Percentiles rank a stretch among this genome's conserved stretches.
phyloP scores from a whole-genome alignment of 352 stramenopile genomes.

The Globisporangium paddicum region DNA sequence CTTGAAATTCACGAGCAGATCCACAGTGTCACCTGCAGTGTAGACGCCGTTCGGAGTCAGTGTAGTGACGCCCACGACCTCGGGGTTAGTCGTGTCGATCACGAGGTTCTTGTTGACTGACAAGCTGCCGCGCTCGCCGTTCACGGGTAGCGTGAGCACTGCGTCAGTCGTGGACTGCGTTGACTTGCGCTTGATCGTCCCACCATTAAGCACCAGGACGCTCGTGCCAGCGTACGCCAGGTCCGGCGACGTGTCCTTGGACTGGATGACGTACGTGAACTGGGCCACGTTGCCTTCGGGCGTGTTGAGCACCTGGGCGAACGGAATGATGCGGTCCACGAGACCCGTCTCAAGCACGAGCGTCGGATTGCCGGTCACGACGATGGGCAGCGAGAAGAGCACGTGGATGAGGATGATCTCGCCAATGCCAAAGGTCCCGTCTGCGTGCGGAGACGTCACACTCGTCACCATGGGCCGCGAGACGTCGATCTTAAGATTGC shows the following conservation, averaged over 20 bases:
- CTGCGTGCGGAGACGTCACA: slow-evolving; percentile 50
- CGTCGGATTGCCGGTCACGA: slow-evolving; percentile 47
- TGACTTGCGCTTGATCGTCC: slow-evolving; percentile 48
- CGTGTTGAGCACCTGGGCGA: slow-evolving; percentile 26
- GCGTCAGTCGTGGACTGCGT: slow-evolving; percentile 47
- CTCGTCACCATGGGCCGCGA: slow-evolving; percentile 33
- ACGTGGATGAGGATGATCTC: slow-evolving; percentile 69
- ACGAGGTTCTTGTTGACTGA: slow-evolving; percentile 71
- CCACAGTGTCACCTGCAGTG: slow-evolving; percentile 56
- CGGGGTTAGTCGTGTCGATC: slow-evolving; percentile 56
- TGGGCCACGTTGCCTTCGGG: slow-evolving; percentile 35
- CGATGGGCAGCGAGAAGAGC: slow-evolving; percentile 60
- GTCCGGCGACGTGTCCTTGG: slow-evolving; percentile 62
- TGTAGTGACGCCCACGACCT: slow-evolving; percentile 35
- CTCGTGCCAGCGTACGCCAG: slow-evolving; percentile 50
- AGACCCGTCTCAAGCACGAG: slow-evolving; percentile 61
- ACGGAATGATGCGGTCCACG: slow-evolving; percentile 56
- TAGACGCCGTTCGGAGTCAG: slow-evolving; percentile 33
- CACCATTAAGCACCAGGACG: slow-evolving; percentile 52
- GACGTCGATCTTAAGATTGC: slow-evolving; percentile 47
- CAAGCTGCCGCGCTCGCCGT: slow-evolving; percentile 53
- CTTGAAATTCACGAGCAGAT: slow-evolving; percentile 54
- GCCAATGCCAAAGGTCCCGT: slow-evolving; percentile 72
- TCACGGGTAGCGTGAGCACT: slow-evolving; percentile 40
- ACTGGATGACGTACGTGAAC: slow-evolving; percentile 73